A percentile compares a stretch with the other conserved stretches of the same genome.
Evolutionary conservation across 495 filamentous ascomycete species (phyloP).

Genomic region (Penicillium fimorum): DNA sequence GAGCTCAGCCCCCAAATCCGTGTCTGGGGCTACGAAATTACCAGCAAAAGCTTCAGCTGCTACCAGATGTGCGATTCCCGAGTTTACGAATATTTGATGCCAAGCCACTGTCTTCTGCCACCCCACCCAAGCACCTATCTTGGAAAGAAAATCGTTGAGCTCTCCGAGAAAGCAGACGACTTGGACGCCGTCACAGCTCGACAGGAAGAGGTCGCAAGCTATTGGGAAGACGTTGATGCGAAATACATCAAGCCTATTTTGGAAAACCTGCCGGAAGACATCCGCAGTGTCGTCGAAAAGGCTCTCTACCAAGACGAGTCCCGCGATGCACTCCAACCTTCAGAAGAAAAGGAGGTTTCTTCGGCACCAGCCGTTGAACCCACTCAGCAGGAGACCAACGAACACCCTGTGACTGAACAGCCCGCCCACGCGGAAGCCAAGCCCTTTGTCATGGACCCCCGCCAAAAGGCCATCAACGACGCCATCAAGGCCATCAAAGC

Average conservation of each 20-base stretch:
- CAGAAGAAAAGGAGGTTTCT: conserved; percentile 10
- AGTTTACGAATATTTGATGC: conserved; percentile 95
- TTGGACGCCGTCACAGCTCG: conserved; percentile 62
- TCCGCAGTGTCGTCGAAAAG: conserved; percentile 40
- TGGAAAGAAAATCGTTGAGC: conserved; percentile 70
- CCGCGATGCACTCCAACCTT: conserved; percentile 14
- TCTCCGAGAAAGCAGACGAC: conserved; percentile 68
- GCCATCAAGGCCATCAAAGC: conserved; percentile 73
- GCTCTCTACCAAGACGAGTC: conserved; percentile 36
- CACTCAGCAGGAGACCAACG: conserved; percentile 10
- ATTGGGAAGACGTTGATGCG: conserved; percentile 79
- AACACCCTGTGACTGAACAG: conserved; percentile 13
- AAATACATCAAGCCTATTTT: conserved; percentile 73
- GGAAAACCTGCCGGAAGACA: conserved; percentile 49
- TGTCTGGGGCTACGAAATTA: conserved; percentile 86
- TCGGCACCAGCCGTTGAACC: conserved; percentile 13
- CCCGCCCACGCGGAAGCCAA: conserved; percentile 1
- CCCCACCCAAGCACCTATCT: conserved; percentile 85
- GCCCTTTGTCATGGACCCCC: conserved; percentile 27
- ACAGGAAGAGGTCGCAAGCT: conserved; percentile 73
- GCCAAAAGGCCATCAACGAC: conserved; percentile 44
- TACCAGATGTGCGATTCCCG: conserved; percentile 92
- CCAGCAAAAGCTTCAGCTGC: conserved; percentile 81
- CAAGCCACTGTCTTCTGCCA: conserved; percentile 84
- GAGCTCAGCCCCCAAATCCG: conserved; percentile 83